Conservation (phyloP, 495 filamentous ascomycete species). For the Penicillium ochrochloron region DNA sequence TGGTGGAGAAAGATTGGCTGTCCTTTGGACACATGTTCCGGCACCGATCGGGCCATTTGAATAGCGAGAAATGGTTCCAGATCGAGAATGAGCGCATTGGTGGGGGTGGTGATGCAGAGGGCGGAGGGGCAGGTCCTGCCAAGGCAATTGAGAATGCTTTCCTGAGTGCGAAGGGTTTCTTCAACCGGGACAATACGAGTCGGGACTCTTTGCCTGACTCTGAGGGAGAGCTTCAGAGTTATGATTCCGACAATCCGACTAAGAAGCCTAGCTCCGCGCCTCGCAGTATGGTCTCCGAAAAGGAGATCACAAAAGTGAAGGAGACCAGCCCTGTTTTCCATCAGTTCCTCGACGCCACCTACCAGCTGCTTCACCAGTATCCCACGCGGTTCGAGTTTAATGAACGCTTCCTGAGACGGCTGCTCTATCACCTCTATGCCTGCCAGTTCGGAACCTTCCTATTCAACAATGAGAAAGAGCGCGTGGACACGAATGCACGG, state of each 20-base stretch:
- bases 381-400: conserved; percentile 96
- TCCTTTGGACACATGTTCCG: conserved; percentile 98
- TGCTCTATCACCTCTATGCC: conserved; percentile 93
- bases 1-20: conserved; percentile 98
- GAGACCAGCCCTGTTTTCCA: conserved; percentile 98
- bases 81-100: conserved; percentile 70
- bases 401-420: conserved; percentile 86
- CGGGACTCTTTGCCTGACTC: conserved; percentile 66
- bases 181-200: conserved; percentile 74
- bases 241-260: conserved; percentile 51
- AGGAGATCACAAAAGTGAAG: conserved; percentile 67
- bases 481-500: conserved; percentile 70
- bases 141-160: conserved; percentile 88
- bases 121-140: conserved; percentile 55
- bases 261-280: conserved; percentile 50
- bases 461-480: conserved; percentile 91
- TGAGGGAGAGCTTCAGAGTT: conserved; percentile 63
- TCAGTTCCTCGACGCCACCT: conserved; percentile 95
- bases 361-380: conserved; percentile 85
- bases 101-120: conserved; percentile 51
- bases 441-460: conserved; percentile 98
- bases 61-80: conserved; percentile 94
- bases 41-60: conserved; percentile 81
- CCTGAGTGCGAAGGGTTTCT: conserved; percentile 86
- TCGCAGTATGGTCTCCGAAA: conserved; percentile 48